A percentile compares a stretch with the other conserved stretches of the same genome.
Conservation (phyloP, 352 stramenopile species). For the Aphanomyces invadans region DNA sequence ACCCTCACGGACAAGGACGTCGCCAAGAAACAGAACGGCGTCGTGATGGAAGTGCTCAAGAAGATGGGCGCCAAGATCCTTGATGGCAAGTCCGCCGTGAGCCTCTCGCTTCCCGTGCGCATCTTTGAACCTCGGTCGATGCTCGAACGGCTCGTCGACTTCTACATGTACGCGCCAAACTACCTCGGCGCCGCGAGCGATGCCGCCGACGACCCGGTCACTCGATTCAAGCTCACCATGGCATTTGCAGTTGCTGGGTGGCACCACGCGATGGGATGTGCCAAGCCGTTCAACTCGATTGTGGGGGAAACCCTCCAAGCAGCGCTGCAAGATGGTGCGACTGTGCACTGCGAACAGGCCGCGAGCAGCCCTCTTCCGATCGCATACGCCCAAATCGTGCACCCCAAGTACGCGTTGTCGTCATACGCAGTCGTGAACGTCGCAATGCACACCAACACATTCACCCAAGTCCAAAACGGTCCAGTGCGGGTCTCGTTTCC, state of each 20-base stretch:
- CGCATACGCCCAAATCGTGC: conserved; percentile 70
- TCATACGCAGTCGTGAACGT: conserved; percentile 66
- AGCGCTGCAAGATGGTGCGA: conserved; percentile 60
- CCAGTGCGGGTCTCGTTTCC: conserved; percentile 61
- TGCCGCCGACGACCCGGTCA: conserved; percentile 46
- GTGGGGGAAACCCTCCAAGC: conserved; percentile 72
- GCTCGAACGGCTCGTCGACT: conserved; percentile 64
- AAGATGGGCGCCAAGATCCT: conserved; percentile 52
- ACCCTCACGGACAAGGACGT: conserved; percentile 80
- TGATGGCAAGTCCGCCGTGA: conserved; percentile 64
- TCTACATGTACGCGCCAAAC: conserved; percentile 72
- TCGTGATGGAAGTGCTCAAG: conserved; percentile 82
- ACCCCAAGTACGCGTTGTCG: conserved; percentile 60
- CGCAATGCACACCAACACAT: conserved; percentile 71
- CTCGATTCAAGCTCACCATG: conserved; percentile 76
- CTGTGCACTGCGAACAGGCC: conserved; percentile 74
- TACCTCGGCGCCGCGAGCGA: conserved; percentile 56
- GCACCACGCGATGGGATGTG: conserved; percentile 66
- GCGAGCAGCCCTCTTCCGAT: conserved; percentile 66
- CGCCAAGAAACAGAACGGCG: conserved; percentile 71
- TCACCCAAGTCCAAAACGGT: conserved; percentile 68
- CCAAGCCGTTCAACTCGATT: conserved; percentile 84
- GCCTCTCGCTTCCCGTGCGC: conserved; percentile 71
- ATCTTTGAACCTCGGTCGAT: conserved; percentile 81
- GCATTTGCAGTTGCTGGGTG: conserved; percentile 64